Percentiles rank a stretch among this genome's conserved stretches.
phyloP scores from a whole-genome alignment of 129 eudicot genomes.

The Lactuca saligna region DNA sequence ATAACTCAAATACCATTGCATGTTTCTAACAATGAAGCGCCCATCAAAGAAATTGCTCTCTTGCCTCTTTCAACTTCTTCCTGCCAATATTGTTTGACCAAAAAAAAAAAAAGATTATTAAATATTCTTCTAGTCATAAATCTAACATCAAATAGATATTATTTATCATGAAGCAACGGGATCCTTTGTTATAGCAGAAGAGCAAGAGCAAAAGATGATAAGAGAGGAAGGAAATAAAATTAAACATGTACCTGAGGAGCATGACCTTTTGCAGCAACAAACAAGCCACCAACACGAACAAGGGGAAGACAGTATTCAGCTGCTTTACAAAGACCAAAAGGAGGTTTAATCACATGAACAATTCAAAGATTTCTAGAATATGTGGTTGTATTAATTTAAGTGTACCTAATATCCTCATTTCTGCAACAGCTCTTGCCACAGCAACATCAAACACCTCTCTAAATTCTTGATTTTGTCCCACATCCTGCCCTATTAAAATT shows the following conservation, averaged over 20 bases:
- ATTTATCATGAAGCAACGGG: conserved; percentile 5
- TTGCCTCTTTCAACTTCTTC: conserved; percentile 80
- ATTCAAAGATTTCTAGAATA: conserved; percentile 1
- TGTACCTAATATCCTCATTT: conserved; percentile 84
- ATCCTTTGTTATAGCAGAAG: conserved; percentile 3
- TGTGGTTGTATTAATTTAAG: not conserved
- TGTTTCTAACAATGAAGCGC: conserved; percentile 78
- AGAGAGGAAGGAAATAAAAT: not conserved
- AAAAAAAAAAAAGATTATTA: conserved; percentile 17
- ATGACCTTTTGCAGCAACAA: conserved; percentile 98
- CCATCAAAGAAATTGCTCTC: conserved; percentile 79
- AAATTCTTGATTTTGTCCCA: conserved; percentile 65
- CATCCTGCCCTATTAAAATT: conserved; percentile 61
- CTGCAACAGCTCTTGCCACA: conserved; percentile 97
- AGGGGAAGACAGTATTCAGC: conserved; percentile 97
- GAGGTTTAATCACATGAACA: conserved; percentile 1
- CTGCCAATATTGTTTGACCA: conserved; percentile 38
- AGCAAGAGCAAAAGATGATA: not conserved
- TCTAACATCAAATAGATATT: conserved; percentile 1
- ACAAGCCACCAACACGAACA: conserved; percentile 92
- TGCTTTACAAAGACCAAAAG: conserved; percentile 32
- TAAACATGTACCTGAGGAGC: conserved; percentile 68
- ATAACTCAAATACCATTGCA: conserved; percentile 47
- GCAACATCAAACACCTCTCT: conserved; percentile 91
- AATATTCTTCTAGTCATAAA: conserved; percentile 1